Base-by-base conservation (phyloP, 192 early-diverging fungal genomes). In the Umbelopsis vinacea region DNA sequence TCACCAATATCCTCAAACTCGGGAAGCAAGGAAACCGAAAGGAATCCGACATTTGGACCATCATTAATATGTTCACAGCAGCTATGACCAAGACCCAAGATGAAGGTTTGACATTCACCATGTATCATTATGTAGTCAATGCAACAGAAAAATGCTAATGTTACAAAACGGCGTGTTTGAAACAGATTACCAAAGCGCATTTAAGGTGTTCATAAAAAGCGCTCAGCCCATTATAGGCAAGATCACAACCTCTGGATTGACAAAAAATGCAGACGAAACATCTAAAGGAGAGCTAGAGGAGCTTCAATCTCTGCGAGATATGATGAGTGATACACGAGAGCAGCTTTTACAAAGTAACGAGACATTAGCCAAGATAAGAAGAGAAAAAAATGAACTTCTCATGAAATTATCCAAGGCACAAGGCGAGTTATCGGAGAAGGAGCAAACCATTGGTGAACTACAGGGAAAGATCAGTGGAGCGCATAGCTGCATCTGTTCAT, bases 11-110 rank as follows among this genome's bases (percentile, higher is more conserved):
- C 0, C 53, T 79, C 26, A 71, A 53, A 5, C 11, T 74, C 14
- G 69, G 68, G 3, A 67, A 71, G 33, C 35, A 67, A 1, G 29
- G 23, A 14, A 35, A 70, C 37, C 50, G 74, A 6, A 79, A 74
- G 47, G 38, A 70, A 38, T 17, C 50, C 26, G 84, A 88, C 76
- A 71, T 83, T 4, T 88, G 84, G 85, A 83, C 82, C 14, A 77
- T 88, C 17, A 71, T 85, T 4, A 74, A 77, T 45, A 72, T 77
- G 22, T 86, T 88, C 50, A 35, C 55, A 22, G 35, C 43, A 26
- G 45, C 24, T 21, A 29, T 47, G 37, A 35, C 8, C 2, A 33
- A 67, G 15, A 38, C 11, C 46, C 19, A 43, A 14, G 19, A 63
- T 6, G 29, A 57, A 45, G 38, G 24, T 50, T 45, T 46, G 45